Evolutionary conservation across 2,329 filamentous ascomycete species (phyloP).

Genomic region (Hymenotorrendiella dingleyae): DNA sequence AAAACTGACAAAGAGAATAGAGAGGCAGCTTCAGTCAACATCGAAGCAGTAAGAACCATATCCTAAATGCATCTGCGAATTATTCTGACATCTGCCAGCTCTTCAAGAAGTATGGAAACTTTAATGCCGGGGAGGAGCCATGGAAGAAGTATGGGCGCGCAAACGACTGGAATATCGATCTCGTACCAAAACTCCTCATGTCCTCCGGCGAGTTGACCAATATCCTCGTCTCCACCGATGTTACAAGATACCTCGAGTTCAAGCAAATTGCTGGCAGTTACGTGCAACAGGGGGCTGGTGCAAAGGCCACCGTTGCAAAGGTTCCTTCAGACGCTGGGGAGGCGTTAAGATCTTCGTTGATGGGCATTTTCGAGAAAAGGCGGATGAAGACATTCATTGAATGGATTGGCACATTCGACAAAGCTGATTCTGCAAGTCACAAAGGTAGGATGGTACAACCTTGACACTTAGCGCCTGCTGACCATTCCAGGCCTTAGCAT

Average conservation of each 20-base stretch:
- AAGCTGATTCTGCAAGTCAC: slow-evolving; percentile 77
- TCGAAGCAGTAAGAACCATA: slow-evolving; percentile 67
- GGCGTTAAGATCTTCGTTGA: slow-evolving; percentile 84
- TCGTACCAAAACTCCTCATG: slow-evolving; percentile 98
- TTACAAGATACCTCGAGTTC: slow-evolving; percentile 84
- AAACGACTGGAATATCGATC: slow-evolving; percentile 99
- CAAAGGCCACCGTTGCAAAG: slow-evolving; percentile 90
- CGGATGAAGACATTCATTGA: slow-evolving; percentile 95
- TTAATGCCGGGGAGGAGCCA: slow-evolving; percentile 70
- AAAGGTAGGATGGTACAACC: slow-evolving; percentile 59
- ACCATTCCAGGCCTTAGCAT: slow-evolving; percentile 66
- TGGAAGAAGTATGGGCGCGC: slow-evolving; percentile 96
- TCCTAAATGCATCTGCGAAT: slow-evolving; percentile 12
- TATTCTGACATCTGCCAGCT: slow-evolving; percentile 52
- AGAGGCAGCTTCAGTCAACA: slow-evolving; percentile 93
- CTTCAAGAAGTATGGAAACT: slow-evolving; percentile 95
- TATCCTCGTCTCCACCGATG: slow-evolving; percentile 94
- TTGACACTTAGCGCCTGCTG: slow-evolving; percentile 17
- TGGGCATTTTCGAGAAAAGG: slow-evolving; percentile 97
- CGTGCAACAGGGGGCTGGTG: slow-evolving; percentile 79
- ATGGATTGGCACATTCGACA: slow-evolving; percentile 85
- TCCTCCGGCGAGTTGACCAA: slow-evolving; percentile 97
- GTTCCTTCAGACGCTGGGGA: slow-evolving; percentile 90
- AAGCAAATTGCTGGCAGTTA: slow-evolving; percentile 94
- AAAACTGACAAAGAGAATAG: slow-evolving; percentile 41